phyloP scores from a whole-genome alignment of 2,329 filamentous ascomycete species.

The Atkinsonella hypoxylon region DNA sequence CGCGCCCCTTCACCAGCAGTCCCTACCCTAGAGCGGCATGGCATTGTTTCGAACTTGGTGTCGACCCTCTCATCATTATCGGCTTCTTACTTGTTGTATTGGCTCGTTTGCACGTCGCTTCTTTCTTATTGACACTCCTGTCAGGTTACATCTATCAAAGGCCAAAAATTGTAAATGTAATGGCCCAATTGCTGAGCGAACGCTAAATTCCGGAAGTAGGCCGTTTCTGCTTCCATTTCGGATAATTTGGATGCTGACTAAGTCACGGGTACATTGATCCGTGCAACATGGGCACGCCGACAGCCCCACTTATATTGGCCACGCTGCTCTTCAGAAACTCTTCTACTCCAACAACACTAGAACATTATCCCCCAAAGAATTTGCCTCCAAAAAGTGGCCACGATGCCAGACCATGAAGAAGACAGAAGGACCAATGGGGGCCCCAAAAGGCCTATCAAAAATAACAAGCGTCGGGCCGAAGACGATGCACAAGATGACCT shows the following conservation, averaged over 20 bases:
- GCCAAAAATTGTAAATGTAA: too few relatives aligned
- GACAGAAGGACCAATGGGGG: neutral
- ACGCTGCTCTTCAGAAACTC: neutral
- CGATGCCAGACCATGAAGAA: neutral
- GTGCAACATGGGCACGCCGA: neutral
- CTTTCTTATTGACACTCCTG: too few relatives aligned
- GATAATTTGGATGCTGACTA: too few relatives aligned
- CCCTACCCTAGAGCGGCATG: neutral
- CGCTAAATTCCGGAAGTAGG: too few relatives aligned
- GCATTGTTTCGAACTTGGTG: neutral
- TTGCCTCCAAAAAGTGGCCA: neutral
- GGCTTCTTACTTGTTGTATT: too few relatives aligned
- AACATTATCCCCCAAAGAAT: neutral
- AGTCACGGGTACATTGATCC: too few relatives aligned
- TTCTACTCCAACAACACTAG: neutral
- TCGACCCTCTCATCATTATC: too few relatives aligned
- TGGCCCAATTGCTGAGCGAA: too few relatives aligned
- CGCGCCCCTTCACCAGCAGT: slow-evolving; percentile 9
- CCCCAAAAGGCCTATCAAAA: slow-evolving; percentile 5
- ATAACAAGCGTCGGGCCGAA: slow-evolving; percentile 21
- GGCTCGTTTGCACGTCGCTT: too few relatives aligned
- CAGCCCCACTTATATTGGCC: neutral
- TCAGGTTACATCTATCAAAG: too few relatives aligned
- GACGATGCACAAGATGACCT: slow-evolving; percentile 31
- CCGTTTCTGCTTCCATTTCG: too few relatives aligned